A percentile compares a stretch with the other conserved stretches of the same genome.
phyloP scores from a whole-genome alignment of 441 rosid genomes.

The Euphorbia corollata region DNA sequence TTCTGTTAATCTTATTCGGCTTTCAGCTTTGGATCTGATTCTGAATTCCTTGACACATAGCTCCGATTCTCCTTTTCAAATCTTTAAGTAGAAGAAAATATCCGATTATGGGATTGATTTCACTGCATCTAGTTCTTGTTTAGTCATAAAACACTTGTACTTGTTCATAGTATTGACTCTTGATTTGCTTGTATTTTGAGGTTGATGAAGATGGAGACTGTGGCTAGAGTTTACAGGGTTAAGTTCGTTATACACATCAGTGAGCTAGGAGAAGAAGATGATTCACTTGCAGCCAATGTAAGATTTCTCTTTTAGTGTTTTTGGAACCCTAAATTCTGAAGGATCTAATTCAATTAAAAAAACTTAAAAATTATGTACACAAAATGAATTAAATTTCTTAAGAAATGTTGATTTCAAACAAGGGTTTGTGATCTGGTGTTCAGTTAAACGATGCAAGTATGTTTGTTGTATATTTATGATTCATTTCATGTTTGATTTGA shows the following conservation, averaged over 20 bases:
- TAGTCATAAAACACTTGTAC: background rate
- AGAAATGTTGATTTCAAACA: too few relatives aligned
- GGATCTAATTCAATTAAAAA: too few relatives aligned
- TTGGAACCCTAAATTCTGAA: too few relatives aligned
- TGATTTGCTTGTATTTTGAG: conserved; percentile 21
- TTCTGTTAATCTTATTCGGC: too few relatives aligned
- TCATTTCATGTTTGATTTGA: too few relatives aligned
- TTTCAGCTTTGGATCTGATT: background rate
- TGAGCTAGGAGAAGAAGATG: conserved; percentile 48
- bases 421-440: too few relatives aligned
- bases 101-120: background rate
- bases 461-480: too few relatives aligned
- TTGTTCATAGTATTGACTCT: conserved; percentile 15
- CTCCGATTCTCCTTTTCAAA: too few relatives aligned
- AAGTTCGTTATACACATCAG: conserved; percentile 54
- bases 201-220: conserved; percentile 53
- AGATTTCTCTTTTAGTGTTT: conserved; percentile 13
- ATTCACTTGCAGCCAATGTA: conserved; percentile 58
- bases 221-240: conserved; percentile 41
- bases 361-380: too few relatives aligned
- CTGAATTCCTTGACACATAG: background rate
- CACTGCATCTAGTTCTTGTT: background rate
- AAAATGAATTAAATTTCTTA: too few relatives aligned
- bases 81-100: background rate
- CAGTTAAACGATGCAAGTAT: too few relatives aligned